Evolutionary conservation across 768 basidiomycete species (phyloP), one percentile per base, ranked within the genome.

Genomic region (Termitomyces sp.): DNA sequence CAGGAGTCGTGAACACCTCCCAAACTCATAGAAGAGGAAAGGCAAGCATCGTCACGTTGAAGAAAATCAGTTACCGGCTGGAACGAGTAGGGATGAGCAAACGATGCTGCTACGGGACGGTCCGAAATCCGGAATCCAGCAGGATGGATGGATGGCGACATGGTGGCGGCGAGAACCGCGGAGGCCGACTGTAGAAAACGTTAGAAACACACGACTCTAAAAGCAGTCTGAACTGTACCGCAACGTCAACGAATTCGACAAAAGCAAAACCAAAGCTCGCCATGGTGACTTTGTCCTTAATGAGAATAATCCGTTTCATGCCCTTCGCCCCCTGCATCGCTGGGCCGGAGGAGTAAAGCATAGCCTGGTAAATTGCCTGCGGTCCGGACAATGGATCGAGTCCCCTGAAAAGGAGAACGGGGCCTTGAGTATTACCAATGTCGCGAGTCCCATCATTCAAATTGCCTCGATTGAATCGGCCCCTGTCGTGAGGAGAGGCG

Each of bases 381-480:
- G 90, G 92, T 18, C 89, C 88, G 41, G 93, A 94, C 24, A 92
- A 78, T 15, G 88, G 85, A 69, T 98, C 96, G 34, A 99, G 79
- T 16, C 93, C 93, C 45, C 96, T 88, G 68, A 99, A 88, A 15
- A 99, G 81, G 15, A 99, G 76, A 16, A 98, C 87, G 22, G 93
- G 81, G 30, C 83, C 82, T 64, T 90, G 90, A 1, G 89, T 74
- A 63, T 91, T 91, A 61, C 93, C 96, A 67, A 98, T 96, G 74
- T 99, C 96, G 55, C 95, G 83, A 55, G 93, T 98, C 2, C 97
- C 97, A 66, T 99, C 97, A 68, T 96, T 98, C 71, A 79, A 70
- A 57, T 87, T 85, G 56, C 84, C 84, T 63, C 84, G 80, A 49
- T 78, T 80, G 51, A 75, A 65, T 55, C 84, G 81, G 12, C 84